Evolutionary conservation across 2,329 filamentous ascomycete species (phyloP).

Genomic region (Alternaria brassicae): DNA sequence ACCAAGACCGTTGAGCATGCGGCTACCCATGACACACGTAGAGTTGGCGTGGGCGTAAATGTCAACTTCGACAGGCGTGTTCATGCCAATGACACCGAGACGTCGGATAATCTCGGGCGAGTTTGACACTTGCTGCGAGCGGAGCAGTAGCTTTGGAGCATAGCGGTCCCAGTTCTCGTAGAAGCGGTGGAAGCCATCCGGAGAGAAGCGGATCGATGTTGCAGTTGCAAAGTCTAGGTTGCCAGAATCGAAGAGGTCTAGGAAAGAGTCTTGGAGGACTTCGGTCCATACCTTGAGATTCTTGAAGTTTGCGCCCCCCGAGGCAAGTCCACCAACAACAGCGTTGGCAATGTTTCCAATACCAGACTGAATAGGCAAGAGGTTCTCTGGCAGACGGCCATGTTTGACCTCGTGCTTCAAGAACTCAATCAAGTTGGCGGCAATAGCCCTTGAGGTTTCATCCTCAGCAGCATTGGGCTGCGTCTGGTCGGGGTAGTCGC

Average conservation of each 20-base stretch:
- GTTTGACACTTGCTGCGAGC: conserved; percentile 88
- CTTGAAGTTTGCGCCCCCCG: conserved; percentile 76
- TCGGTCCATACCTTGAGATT: conserved; percentile 94
- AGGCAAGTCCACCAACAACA: conserved; percentile 81
- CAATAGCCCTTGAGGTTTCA: conserved; percentile 74
- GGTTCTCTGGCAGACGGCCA: conserved; percentile 76
- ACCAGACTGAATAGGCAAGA: conserved; percentile 83
- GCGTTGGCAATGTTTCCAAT: conserved; percentile 95
- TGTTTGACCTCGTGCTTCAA: conserved; percentile 83
- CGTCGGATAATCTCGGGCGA: conserved; percentile 88
- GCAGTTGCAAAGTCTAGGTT: conserved; percentile 89
- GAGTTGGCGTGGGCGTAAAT: conserved; percentile 94
- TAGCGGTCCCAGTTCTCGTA: conserved; percentile 85
- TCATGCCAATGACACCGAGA: conserved; percentile 90
- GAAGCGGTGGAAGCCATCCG: conserved; percentile 89
- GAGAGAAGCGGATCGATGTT: conserved; percentile 88
- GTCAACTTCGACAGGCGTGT: conserved; percentile 92
- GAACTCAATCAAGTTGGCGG: conserved; percentile 80
- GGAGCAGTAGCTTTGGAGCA: conserved; percentile 80
- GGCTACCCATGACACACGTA: conserved; percentile 85
- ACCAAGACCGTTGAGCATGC: conserved; percentile 86
- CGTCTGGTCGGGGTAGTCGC: conserved; percentile 80
- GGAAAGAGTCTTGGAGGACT: conserved; percentile 90
- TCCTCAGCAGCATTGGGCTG: conserved; percentile 79
- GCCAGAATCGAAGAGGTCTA: conserved; percentile 89